These are phyloP conservation scores for Trypanosoma mega DNA, from an alignment of 208 protist species.

Conservation along the genomic window DNA sequence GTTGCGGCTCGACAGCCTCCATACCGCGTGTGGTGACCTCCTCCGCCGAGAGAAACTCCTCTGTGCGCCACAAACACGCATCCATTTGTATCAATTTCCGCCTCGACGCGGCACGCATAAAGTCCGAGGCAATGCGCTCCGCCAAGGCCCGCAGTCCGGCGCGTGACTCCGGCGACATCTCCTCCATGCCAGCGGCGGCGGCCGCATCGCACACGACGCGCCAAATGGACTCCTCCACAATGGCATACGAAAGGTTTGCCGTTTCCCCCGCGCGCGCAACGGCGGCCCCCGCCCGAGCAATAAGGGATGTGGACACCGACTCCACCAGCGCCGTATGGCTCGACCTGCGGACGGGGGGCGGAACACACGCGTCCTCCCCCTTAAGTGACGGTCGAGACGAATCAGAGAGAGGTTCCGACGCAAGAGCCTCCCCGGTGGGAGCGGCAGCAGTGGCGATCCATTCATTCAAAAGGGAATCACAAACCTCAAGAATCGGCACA, in stretches of 20 bases:
- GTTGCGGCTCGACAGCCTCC: conserved; percentile 5
- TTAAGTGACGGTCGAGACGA: conserved; percentile 4
- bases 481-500: neutral
- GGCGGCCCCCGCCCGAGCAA: conserved; percentile 16
- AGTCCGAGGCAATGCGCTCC: conserved; percentile 49
- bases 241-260: conserved; percentile 9
- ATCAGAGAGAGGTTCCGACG: no score
- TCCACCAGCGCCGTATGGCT: conserved; percentile 8
- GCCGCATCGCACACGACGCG: conserved; percentile 6
- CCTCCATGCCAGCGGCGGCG: neutral
- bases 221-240: conserved; percentile 8
- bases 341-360: neutral
- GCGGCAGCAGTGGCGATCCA: conserved; percentile 9
- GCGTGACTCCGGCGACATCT: conserved; percentile 42
- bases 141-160: conserved; percentile 42
- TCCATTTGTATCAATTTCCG: conserved; percentile 20
- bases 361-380: neutral
- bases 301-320: conserved; percentile 18
- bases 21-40: conserved; percentile 6
- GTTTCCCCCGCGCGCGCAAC: neutral
- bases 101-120: conserved; percentile 20
- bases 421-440: conserved; percentile 2
- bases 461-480: neutral
- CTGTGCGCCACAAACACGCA: conserved; percentile 19
- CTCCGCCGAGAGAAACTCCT: conserved; percentile 24